Base-by-base conservation (phyloP, 345 rosid genomes). In the Citrus reticulata region DNA sequence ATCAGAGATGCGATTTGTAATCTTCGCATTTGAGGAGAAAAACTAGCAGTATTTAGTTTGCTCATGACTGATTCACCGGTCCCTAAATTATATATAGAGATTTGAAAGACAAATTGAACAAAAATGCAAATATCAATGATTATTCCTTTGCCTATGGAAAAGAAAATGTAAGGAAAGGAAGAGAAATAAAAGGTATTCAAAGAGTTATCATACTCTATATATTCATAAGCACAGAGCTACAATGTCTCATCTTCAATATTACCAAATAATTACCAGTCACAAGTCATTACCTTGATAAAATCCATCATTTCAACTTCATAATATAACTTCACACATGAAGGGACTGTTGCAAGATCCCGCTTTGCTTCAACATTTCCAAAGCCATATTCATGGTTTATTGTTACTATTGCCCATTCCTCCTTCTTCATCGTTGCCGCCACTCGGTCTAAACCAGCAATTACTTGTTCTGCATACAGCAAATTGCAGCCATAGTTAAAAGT, bases 371-470 rank as follows among this genome's bases (percentile, higher is more conserved):
- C 64, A 46, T 68, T 83, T 74, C 90, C 92, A 84, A 87, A 89
- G 57, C 90, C 92, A 81, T 89, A 86, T 65, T 86, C 89, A 37
- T 81, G 86, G 75, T 75, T 37, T 70, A 89, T 79, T 4, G 87
- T 86, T 77, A 86, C 55, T 35, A 86, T 13, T 66, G 87, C 89
- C 78, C 11, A 57, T 73, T 89, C 92, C 57, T 88, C 90, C 75
- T 82, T 89, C 84, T 83, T 87, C 92, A 89, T 89, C 2, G 89
- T 86, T 73, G 86, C 78, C 68, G 79, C 90, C 7, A 82, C 88
- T 83, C 63, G 79, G 71, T 87, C 92, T 81, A 89, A 83, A 78
- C 90, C 89, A 79, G 77, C 77, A 66, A 86, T 84, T 73, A 83
- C 90, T 83, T 84, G 87, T 78, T 87, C 90, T 89, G 46, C 58